Evolutionary conservation across 257 asterid genomes (phyloP).

Genomic region (Solanum appendiculatum): DNA sequence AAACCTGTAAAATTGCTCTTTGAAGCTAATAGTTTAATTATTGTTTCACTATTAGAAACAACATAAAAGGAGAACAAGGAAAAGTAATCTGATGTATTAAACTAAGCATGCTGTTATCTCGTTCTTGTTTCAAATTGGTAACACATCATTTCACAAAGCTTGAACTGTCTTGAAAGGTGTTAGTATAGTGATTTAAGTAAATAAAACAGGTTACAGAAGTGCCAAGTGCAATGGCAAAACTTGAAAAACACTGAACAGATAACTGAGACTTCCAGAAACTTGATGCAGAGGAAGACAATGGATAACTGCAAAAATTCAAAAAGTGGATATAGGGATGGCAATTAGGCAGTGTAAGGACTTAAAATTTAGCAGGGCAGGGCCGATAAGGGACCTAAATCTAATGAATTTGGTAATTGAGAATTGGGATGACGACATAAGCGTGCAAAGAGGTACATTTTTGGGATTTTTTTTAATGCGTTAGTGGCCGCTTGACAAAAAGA

Average conservation of each 20-base stretch:
- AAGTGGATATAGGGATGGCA: background rate
- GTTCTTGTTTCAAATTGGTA: background rate
- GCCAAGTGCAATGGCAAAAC: background rate
- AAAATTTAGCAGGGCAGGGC: background rate
- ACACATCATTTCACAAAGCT: background rate
- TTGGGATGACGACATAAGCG: too few relatives aligned
- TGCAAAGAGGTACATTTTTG: too few relatives aligned
- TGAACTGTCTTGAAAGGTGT: background rate
- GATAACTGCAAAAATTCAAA: background rate
- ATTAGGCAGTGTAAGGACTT: background rate
- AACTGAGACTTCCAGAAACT: background rate
- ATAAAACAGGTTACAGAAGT: background rate
- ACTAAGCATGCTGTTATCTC: background rate
- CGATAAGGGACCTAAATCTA: too few relatives aligned
- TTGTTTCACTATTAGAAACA: background rate
- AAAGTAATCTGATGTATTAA: background rate
- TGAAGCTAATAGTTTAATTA: background rate
- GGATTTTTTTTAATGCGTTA: too few relatives aligned
- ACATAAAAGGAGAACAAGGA: background rate
- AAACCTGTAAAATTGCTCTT: background rate
- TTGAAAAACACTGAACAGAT: background rate
- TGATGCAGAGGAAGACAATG: background rate
- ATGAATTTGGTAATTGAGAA: too few relatives aligned
- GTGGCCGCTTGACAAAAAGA: too few relatives aligned
- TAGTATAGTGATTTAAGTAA: background rate